Evolutionary conservation across 331 rosid species (phyloP), one percentile per base, ranked within the genome.

Genomic region (Saraca asoca): DNA sequence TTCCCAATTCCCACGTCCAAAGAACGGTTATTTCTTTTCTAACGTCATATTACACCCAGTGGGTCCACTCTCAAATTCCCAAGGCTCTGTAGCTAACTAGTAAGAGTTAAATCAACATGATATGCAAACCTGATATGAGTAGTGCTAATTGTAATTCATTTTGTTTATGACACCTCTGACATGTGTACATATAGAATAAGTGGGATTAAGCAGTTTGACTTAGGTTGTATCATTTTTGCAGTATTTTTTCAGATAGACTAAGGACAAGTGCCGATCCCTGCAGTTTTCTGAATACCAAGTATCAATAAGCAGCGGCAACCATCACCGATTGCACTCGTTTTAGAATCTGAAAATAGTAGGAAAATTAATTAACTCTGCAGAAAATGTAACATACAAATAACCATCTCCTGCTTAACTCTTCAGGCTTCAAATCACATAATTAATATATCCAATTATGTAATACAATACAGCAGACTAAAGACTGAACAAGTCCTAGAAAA

Each of bases 401-500:
- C 43, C 35, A 50, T 54, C 60, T 56, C 54, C 48, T 51, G 62
- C 42, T 62, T 38, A 6, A 64, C 17, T 51, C 62, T 62, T 66
- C 43, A 37, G 20, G 41, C 11, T 74, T 43, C 43, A 51, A 74
- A 64, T 59, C 51, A 74, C 45, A 44, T n/a, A 49, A 56, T 50
- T 33, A 58, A 38, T 52, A 63, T 72, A 58, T 33, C 42, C 44
- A 62, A 68, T 68, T 62, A 72, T 38, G 12, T 16, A 70, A 51
- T 9, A 68, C 51, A 18, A 58, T 56, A 59, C 54, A 65, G 63
- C 60, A 52, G 48, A 70, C 62, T 46, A 45, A 12, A n/a, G 45
- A 57, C 15, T 58, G n/a, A 56, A 51, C 69, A 57, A 66, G 52
- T 62, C 63, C 53, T 52, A 51, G 73, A 62, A 51, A 68, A 68